phyloP scores from a whole-genome alignment of 495 filamentous ascomycete species.

The Poronia punctata region DNA sequence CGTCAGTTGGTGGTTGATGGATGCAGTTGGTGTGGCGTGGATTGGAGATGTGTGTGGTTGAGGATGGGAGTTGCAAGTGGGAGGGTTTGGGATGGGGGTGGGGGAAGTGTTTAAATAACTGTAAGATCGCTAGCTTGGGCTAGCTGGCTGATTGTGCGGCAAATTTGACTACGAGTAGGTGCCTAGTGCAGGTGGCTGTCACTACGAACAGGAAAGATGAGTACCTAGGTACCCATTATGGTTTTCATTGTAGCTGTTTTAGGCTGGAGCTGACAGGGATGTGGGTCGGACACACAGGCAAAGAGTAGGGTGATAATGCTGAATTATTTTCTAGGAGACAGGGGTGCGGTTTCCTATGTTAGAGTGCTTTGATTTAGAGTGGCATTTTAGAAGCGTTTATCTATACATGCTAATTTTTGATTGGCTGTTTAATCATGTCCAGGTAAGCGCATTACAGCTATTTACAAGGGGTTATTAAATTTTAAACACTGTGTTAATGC shows the following conservation, averaged over 20 bases:
- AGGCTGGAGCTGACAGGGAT: no score
- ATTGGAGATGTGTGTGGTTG: constrained; percentile 26
- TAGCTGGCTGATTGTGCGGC: constrained; percentile 40
- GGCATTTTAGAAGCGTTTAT: constrained; percentile 15
- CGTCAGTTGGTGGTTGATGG: constrained; percentile 32
- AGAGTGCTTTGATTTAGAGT: constrained; percentile 23
- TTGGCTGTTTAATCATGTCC: constrained; percentile 24
- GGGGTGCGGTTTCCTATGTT: constrained; percentile 25
- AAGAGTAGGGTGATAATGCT: constrained; percentile 11
- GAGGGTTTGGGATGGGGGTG: constrained; percentile 31
- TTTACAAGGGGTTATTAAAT: no score
- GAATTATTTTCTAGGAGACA: constrained; percentile 26
- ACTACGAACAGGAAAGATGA: neutral
- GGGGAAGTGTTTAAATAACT: constrained; percentile 44
- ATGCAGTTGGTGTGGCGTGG: constrained; percentile 24
- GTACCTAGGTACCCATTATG: neutral
- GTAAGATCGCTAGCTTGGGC: constrained; percentile 10
- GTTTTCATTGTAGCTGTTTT: no score
- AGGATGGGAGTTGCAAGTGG: constrained; percentile 29
- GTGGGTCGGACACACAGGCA: no score
- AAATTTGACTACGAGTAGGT: neutral
- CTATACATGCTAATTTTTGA: constrained; percentile 20
- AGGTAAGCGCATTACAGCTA: no score
- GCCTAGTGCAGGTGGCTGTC: neutral
- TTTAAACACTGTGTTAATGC: no score